Conservation (phyloP, 1,284 basidiomycete genomes). For the Sanghuangporus baumii region DNA sequence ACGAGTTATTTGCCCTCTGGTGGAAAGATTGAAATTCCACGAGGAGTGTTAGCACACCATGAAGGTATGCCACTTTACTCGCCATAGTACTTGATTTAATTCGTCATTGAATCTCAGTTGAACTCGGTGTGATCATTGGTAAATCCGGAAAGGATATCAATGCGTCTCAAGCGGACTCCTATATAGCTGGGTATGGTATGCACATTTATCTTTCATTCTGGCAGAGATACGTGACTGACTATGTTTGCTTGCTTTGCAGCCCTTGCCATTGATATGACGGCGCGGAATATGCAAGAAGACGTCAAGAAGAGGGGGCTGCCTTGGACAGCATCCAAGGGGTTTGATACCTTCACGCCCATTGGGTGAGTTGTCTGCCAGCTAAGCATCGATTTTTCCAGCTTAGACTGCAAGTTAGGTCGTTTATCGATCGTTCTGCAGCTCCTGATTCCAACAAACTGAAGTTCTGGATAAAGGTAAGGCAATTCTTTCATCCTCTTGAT, state of each 20-base stretch:
- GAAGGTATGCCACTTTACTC: slow-evolving; percentile 59
- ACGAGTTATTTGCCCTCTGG: slow-evolving; percentile 80
- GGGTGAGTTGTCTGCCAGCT: slow-evolving; percentile 37
- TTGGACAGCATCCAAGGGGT: slow-evolving; percentile 91
- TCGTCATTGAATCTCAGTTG: slow-evolving; percentile 50
- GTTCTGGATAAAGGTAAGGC: slow-evolving; percentile 67
- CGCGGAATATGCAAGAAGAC: slow-evolving; percentile 90
- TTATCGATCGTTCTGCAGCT: slow-evolving; percentile 75
- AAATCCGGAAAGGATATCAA: slow-evolving; percentile 79
- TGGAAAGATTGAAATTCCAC: slow-evolving; percentile 81
- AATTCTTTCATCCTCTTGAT: neutral
- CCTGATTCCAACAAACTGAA: slow-evolving; percentile 71
- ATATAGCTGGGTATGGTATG: slow-evolving; percentile 90
- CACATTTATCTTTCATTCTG: slow-evolving; percentile 10
- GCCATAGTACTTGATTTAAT: slow-evolving; percentile 4
- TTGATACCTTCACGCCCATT: slow-evolving; percentile 86
- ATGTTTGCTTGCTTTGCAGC: slow-evolving; percentile 40
- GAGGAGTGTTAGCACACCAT: slow-evolving; percentile 81
- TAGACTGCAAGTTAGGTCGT: slow-evolving; percentile 42
- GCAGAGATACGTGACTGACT: slow-evolving; percentile 16
- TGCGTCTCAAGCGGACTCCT: slow-evolving; percentile 61
- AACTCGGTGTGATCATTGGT: slow-evolving; percentile 95
- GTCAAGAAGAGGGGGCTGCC: slow-evolving; percentile 92
- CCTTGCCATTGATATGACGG: slow-evolving; percentile 93
- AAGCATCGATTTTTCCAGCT: slow-evolving; percentile 2